Base-by-base conservation (phyloP, 225 moss, liverwort and hornwort genomes). In the Sphagnum contortum region DNA sequence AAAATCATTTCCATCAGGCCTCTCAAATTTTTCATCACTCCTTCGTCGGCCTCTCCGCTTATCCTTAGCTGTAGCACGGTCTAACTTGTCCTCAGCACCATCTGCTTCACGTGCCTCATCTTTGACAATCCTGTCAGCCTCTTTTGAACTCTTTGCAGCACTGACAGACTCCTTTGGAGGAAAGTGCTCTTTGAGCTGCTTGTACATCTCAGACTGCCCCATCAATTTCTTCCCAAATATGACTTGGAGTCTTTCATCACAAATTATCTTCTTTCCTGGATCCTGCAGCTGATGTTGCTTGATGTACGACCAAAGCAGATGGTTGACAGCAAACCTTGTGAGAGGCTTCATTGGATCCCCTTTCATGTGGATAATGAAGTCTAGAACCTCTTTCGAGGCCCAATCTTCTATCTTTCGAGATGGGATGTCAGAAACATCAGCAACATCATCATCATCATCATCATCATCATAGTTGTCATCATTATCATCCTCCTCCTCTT, bases 331-430 rank as follows among this genome's bases (percentile, higher is more conserved):
- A 71, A 92, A 91, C 77, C 80, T 87, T 29, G 90, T 78, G n/a
- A 89, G 81, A 12, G 85, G 83, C 60, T 89, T 98, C 54, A 77
- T 57, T 12, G 87, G 77, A 64, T 98, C 96, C 74, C 91, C 90
- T 5, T 92, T 75, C 96, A 98, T 92, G 73, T 79, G 73, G 68
- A 79, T 87, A 6, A 98, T 68, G 64, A 98, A 98, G n/a, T 86
- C 92, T 51, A 92, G 70, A 65, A 98, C 92, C 69, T 92, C 96
- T 70, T 86, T 73, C 1, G 96, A 98, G 46, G 92, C 96, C 96
- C 96, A 98, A 14, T 92, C 75, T 48, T 87, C 89, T 51, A 86
- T 84, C 69, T 84, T 79, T 62, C 86, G 85, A 50, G 69, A 44
- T 57, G 66, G 62, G 0, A 55, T 10, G 29, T 29, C 29, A 29